phyloP scores from a whole-genome alignment of 176 grass and related monocot species.

The Aegilops bicornis region DNA sequence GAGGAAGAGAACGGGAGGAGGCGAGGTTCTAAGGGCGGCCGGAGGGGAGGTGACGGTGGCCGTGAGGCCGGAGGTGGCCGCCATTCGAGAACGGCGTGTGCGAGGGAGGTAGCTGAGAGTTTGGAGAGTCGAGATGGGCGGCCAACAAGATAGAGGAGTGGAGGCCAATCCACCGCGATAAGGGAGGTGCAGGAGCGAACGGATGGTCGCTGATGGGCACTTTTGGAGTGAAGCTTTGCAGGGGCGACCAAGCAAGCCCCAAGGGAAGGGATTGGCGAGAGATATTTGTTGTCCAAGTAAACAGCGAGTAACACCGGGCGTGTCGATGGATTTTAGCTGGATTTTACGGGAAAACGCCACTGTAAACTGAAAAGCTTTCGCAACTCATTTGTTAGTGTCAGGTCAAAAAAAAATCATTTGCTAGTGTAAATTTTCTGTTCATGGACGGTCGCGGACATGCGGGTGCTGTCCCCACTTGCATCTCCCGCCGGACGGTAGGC shows the following conservation, averaged over 20 bases:
- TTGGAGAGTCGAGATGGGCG: conserved; percentile 14
- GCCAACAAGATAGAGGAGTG: not conserved
- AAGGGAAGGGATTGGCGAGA: too few species aligned
- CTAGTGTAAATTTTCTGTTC: too few species aligned
- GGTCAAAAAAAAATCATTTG: too few species aligned
- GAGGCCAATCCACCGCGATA: conserved; percentile 30
- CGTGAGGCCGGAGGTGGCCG: conserved; percentile 35
- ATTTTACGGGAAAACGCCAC: not conserved
- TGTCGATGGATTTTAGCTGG: not conserved
- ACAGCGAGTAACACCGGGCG: not conserved
- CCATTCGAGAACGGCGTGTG: conserved; percentile 25
- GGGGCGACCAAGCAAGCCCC: too few species aligned
- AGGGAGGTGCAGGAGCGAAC: not conserved
- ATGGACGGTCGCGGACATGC: too few species aligned
- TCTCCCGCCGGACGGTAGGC: not conserved
- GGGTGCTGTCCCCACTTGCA: too few species aligned
- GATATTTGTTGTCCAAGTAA: not conserved
- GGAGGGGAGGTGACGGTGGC: conserved; percentile 6
- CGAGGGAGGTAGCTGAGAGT: not conserved
- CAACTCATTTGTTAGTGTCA: not conserved
- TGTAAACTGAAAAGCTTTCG: not conserved
- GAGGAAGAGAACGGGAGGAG: conserved; percentile 2
- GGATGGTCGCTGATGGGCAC: not conserved
- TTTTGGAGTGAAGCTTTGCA: not conserved
- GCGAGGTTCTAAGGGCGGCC: conserved; percentile 4